phyloP scores from a whole-genome alignment of 2,329 filamentous ascomycete species.

The Penicillium sp. region DNA sequence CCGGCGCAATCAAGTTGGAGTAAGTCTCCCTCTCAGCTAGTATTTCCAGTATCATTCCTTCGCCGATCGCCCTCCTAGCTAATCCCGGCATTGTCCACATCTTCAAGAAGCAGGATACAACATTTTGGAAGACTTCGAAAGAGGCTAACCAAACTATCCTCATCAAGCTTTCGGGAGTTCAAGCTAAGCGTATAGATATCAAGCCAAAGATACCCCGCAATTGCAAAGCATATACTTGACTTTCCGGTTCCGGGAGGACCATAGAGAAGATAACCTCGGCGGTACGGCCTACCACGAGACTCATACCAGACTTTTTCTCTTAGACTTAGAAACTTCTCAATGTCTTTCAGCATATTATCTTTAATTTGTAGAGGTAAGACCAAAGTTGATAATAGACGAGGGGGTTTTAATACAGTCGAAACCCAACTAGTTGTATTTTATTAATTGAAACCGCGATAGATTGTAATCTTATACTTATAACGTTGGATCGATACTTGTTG shows the following conservation, averaged over 20 bases:
- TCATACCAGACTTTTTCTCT: too few species aligned
- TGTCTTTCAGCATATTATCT: too few species aligned
- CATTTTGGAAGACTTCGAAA: background rate
- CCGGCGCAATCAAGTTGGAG: background rate
- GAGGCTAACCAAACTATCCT: background rate
- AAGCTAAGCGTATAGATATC: background rate
- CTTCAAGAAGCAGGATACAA: background rate
- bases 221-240: background rate
- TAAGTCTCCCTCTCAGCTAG: background rate
- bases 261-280: background rate
- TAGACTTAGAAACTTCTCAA: too few species aligned
- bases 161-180: background rate
- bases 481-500: too few species aligned
- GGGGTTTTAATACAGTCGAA: too few species aligned
- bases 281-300: background rate
- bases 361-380: too few species aligned
- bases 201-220: background rate
- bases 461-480: too few species aligned
- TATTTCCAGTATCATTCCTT: background rate
- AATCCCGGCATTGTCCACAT: background rate
- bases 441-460: too few species aligned
- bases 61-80: background rate
- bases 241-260: background rate
- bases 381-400: too few species aligned
- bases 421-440: too few species aligned